These are phyloP conservation scores for Chenopodium quinoa DNA, from an alignment of 148 eudicot genomes.

Conservation along the genomic window DNA sequence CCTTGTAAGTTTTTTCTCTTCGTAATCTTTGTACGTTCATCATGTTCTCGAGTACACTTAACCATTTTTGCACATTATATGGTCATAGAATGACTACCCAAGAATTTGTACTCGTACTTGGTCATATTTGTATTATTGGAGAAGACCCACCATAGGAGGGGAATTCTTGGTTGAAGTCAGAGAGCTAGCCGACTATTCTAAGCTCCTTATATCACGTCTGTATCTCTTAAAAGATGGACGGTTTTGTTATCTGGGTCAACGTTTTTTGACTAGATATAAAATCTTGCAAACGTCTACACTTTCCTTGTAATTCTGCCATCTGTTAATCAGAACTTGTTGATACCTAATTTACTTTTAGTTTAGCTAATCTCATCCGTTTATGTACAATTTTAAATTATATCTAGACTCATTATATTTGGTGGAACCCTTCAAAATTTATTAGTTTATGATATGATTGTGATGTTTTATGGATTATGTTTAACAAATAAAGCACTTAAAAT, in stretches of 20 bases:
- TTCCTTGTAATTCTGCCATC: conserved; percentile 26
- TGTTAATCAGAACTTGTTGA: conserved; percentile 20
- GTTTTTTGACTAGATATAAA: background rate
- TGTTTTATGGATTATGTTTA: conserved; percentile 11
- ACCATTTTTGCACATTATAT: no score
- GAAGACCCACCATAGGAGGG: no score
- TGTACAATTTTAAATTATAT: background rate
- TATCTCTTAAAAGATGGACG: background rate
- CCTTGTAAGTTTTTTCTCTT: conserved; percentile 10
- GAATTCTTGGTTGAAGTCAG: no score
- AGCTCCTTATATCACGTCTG: no score
- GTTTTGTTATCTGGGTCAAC: background rate
- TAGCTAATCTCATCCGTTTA: background rate
- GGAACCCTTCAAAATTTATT: conserved; percentile 25
- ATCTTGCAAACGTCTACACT: conserved; percentile 23
- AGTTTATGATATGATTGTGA: conserved; percentile 16
- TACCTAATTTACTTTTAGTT: conserved; percentile 8
- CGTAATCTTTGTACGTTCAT: background rate
- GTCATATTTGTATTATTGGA: background rate
- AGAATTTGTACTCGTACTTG: background rate
- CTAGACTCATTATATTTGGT: background rate
- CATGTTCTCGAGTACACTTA: background rate
- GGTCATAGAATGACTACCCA: background rate
- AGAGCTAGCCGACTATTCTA: no score
- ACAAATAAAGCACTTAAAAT: background rate